A percentile compares a stretch with the other conserved stretches of the same genome.
phyloP scores from a whole-genome alignment of 305 asterid genomes.

The Withania somnifera region DNA sequence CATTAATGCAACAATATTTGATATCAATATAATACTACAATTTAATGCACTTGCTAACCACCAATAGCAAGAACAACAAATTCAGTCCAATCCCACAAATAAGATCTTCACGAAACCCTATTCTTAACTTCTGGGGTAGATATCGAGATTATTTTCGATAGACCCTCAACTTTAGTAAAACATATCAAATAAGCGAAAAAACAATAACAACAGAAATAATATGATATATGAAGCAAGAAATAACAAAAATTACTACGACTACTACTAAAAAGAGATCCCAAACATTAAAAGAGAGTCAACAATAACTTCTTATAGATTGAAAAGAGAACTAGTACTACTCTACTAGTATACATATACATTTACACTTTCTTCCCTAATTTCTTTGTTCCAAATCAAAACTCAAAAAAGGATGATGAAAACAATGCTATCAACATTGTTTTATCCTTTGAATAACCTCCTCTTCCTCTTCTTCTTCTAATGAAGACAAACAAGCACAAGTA shows the following conservation, averaged over 20 bases:
- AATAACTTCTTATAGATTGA: background rate
- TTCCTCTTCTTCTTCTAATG: conserved; percentile 17
- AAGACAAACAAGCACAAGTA: conserved; percentile 2
- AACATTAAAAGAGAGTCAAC: background rate
- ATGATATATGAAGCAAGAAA: background rate
- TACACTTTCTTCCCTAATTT: background rate
- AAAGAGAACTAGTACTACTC: background rate
- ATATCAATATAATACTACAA: background rate
- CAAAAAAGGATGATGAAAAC: background rate
- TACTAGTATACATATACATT: background rate
- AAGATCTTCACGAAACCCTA: too few species aligned
- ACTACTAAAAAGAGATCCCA: background rate
- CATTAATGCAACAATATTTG: background rate
- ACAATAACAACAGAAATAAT: too few species aligned
- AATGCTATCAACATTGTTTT: background rate
- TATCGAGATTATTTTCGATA: too few species aligned
- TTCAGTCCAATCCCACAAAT: too few species aligned
- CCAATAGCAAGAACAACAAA: background rate
- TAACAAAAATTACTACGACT: background rate
- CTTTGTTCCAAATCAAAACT: background rate
- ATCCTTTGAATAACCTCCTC: conserved; percentile 20
- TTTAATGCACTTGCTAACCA: background rate
- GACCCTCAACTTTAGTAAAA: too few species aligned
- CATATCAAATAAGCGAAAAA: too few species aligned
- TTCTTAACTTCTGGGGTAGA: too few species aligned